A percentile compares a stretch with the other conserved stretches of the same genome.
phyloP scores from a whole-genome alignment of 176 grass and related monocot genomes.

The Miscanthus lutarioriparius region DNA sequence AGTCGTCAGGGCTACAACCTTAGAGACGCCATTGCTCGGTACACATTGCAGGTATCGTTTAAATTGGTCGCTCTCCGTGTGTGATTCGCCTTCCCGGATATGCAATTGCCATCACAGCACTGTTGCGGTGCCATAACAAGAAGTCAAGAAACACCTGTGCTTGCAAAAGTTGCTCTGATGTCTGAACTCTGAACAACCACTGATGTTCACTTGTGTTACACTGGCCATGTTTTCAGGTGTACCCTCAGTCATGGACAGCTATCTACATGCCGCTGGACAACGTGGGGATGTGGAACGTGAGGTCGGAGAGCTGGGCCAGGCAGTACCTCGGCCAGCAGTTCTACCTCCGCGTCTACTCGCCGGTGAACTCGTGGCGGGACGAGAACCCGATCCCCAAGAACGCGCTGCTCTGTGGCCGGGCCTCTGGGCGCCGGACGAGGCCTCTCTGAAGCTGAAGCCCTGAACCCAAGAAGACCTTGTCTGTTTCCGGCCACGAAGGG shows the following conservation, averaged over 20 bases:
- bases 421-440: slow-evolving; percentile 76
- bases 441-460: slow-evolving; percentile 58
- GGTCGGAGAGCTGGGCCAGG: slow-evolving; percentile 88
- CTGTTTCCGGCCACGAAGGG: slow-evolving; percentile 62
- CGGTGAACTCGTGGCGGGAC: slow-evolving; percentile 84
- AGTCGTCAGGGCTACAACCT: slow-evolving; percentile 81
- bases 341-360: slow-evolving; percentile 93
- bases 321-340: slow-evolving; percentile 95
- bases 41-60: slow-evolving; percentile 72
- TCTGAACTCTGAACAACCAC: not conserved
- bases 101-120: not conserved
- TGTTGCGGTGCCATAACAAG: not conserved
- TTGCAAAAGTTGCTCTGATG: not conserved
- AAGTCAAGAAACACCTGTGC: not conserved
- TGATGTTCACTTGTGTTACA: not conserved
- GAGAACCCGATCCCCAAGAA: slow-evolving; percentile 96
- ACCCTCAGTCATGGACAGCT: slow-evolving; percentile 78
- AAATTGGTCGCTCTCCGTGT: not conserved
- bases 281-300: slow-evolving; percentile 95
- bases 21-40: slow-evolving; percentile 73
- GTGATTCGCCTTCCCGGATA: not conserved
- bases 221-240: slow-evolving; percentile 57
- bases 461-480: slow-evolving; percentile 6
- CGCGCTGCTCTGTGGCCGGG: slow-evolving; percentile 82
- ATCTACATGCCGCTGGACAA: slow-evolving; percentile 98